phyloP scores from a whole-genome alignment of 2,329 filamentous ascomycete species.

The Neopestalotiopsis rosae region DNA sequence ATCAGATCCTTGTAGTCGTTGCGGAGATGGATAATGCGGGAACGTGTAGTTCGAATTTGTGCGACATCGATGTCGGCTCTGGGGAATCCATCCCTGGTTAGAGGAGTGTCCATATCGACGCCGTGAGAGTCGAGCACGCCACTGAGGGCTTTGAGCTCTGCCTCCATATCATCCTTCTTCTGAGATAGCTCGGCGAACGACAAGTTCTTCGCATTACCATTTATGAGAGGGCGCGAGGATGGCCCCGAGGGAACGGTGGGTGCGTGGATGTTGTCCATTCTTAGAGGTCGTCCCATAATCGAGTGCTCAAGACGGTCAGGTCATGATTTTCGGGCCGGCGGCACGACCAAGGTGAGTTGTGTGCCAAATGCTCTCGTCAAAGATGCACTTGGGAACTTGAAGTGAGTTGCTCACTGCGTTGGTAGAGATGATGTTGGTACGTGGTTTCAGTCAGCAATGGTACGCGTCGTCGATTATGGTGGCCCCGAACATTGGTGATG shows the following conservation, averaged over 20 bases:
- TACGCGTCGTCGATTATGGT: background rate
- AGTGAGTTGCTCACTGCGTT: background rate
- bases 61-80: constrained; percentile 93
- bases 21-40: constrained; percentile 84
- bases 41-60: constrained; percentile 92
- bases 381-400: background rate
- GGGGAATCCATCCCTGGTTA: constrained; percentile 89
- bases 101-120: constrained; percentile 87
- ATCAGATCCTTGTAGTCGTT: constrained; percentile 96
- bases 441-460: constrained; percentile 1
- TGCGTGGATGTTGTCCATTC: constrained; percentile 63
- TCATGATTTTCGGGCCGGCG: constrained; percentile 24
- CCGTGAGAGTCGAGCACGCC: constrained; percentile 90
- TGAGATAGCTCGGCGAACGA: constrained; percentile 81
- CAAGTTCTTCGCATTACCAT: constrained; percentile 67
- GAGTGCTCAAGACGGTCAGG: constrained; percentile 20
- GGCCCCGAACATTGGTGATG: background rate
- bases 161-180: constrained; percentile 85
- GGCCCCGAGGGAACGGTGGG: constrained; percentile 75
- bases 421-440: background rate
- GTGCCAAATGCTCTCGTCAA: background rate
- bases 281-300: constrained; percentile 41
- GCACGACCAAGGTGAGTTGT: background rate
- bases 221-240: constrained; percentile 63
- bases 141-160: constrained; percentile 83